Base-by-base conservation (phyloP, 164 flowering plant genomes). In the Brasenia schreberi region DNA sequence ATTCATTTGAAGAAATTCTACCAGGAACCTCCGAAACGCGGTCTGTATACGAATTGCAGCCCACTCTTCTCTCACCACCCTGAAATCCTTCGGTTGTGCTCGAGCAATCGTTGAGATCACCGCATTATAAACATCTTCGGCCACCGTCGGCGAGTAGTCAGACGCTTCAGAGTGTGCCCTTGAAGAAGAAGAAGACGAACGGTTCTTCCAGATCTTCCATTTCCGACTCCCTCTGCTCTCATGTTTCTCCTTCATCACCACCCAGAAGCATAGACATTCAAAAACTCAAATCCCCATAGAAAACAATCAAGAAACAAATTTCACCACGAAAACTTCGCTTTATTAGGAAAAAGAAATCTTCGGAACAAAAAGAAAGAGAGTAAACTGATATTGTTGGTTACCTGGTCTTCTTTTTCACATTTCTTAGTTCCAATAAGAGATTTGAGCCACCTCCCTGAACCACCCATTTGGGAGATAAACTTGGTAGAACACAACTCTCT, bases 11-110 rank as follows among this genome's bases (percentile, higher is more conserved):
- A 23, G 27, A 23, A 23, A 23, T 23, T 23, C 27, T 85, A 94
- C 99, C 96, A 94, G 58, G 27, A 94, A 83, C 17, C 82, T 95
- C 1, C 99, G 83, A 75, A 94, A 94, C 0, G 88, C 89, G 0
- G 97, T 82, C 71, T 94, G 99, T 72, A 94, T 89, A 19, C 96
- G 86, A 52, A 91, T 81, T 2, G 96, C 89, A 58, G 99, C 99
- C 99, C 99, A 89, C 79, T 91, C 96, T 69, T 80, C 77, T 77
- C 83, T 86, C 53, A 94, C 84, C 43, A 75, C 77, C 77, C 68
- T 73, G 77, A 94, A 94, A 75, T 87, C 85, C 61, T 80, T 91
- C 0, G 93, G 85, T 3, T 80, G 85, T 69, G 92, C 93, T 64
- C 96, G 76, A 59, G 81, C 81, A 5, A 92, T 81, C 27, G 92